Conservation (phyloP, 202 grass and related monocot genomes). For the Hordeum pubiflorum region DNA sequence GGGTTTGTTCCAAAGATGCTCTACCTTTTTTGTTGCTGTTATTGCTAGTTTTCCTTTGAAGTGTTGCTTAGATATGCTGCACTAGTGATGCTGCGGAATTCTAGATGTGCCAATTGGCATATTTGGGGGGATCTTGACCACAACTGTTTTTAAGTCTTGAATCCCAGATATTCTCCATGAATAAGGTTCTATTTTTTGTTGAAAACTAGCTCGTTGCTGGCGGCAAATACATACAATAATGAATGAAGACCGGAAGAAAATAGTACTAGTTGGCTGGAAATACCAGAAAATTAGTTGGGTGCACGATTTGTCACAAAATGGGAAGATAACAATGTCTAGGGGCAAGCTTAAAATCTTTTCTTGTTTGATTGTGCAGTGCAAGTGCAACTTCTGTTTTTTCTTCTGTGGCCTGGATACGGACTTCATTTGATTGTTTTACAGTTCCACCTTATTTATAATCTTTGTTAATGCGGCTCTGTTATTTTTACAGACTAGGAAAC, state of each 20-base stretch:
- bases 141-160: background rate
- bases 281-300: background rate
- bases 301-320: background rate
- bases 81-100: background rate
- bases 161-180: constrained; percentile 6
- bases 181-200: constrained; percentile 2
- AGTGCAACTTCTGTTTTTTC: background rate
- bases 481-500: constrained; percentile 79
- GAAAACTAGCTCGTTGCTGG: constrained; percentile 7
- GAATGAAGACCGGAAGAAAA: background rate
- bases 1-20: constrained; percentile 51
- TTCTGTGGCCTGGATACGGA: background rate
- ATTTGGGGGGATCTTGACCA: background rate
- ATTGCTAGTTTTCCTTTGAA: background rate
- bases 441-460: background rate
- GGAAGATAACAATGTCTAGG: background rate
- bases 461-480: constrained; percentile 22
- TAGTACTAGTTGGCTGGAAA: background rate
- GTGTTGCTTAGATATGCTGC: background rate
- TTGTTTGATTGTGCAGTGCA: background rate
- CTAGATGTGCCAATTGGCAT: background rate
- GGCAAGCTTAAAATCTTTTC: background rate
- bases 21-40: constrained; percentile 18
- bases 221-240: background rate
- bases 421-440: constrained; percentile 31